Evolutionary conservation across 2,329 filamentous ascomycete genomes (phyloP).

Genomic region (Paracorniculantispora psalliotae): DNA sequence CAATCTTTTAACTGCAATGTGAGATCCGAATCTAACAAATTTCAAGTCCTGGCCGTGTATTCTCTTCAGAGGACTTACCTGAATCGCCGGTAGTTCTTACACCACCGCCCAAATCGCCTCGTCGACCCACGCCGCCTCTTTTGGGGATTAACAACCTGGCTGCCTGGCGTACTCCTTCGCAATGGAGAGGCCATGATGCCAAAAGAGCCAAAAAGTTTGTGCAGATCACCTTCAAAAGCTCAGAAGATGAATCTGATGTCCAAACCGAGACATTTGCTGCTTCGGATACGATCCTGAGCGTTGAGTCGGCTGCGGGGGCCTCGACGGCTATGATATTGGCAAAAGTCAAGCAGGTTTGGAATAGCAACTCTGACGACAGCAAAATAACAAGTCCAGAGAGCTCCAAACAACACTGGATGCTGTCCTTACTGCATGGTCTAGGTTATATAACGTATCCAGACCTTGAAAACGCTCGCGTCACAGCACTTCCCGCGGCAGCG

Average conservation of each 20-base stretch:
- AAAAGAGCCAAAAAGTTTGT: background rate
- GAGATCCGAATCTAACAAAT: background rate
- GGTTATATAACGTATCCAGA: slow-evolving; percentile 21
- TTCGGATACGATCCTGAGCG: background rate
- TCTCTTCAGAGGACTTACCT: background rate
- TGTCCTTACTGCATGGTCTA: slow-evolving; percentile 49
- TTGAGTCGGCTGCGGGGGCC: slow-evolving; percentile 15
- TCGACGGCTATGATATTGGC: slow-evolving; percentile 15
- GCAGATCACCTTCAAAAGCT: background rate
- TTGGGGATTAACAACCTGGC: slow-evolving; percentile 13
- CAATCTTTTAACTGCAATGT: background rate
- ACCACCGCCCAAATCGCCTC: slow-evolving; percentile 16
- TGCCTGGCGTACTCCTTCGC: slow-evolving; percentile 12
- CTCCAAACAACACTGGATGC: slow-evolving; percentile 58
- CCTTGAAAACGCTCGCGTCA: background rate
- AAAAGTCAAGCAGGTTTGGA: slow-evolving; percentile 15
- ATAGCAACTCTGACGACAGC: slow-evolving; percentile 31
- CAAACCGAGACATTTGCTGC: background rate
- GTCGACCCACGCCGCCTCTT: background rate
- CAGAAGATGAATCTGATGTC: background rate
- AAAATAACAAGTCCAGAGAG: slow-evolving; percentile 48
- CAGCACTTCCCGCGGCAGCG: background rate
- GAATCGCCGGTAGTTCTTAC: background rate
- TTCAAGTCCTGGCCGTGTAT: background rate
- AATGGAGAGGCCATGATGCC: slow-evolving; percentile 3